Base-by-base conservation (phyloP, 2,329 filamentous ascomycete species). In the Apiospora marii region DNA sequence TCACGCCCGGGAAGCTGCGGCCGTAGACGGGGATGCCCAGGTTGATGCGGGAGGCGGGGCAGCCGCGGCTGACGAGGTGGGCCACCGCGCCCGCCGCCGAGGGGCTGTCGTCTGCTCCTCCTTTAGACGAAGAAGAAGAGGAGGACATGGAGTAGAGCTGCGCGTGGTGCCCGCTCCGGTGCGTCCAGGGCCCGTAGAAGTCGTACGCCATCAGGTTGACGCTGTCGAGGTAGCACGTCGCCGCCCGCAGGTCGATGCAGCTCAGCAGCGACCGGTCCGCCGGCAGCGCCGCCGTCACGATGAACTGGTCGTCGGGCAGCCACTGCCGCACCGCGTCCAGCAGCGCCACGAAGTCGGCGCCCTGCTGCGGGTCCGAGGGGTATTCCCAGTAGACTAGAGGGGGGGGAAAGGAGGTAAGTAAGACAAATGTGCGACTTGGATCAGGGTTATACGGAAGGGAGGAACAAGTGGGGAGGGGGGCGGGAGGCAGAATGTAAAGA, bases 151-250 rank as follows among this genome's bases (percentile, higher is more conserved):
- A 85, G 78, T 91, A 93, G 1, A 96, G 88, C 79, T 95, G 93
- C 5, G 93, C 90, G 71, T 96, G 94, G 80, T 96, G 92, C 8
- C 93, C 93, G 67, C 89, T 90, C 72, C 87, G 88, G 43, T 85
- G 80, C 1, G 88, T 89, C 93, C 93, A 95, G 4, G 89, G 85
- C 1, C 93, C 93, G 37, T 89, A 91, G 78, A 95, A 93, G 81
- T 96, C 93, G 81, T 95, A 96, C 1, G 93, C 89, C 89, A 93
- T 94, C 48, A 96, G 84, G 80, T 96, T 96, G 80, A 96, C 84
- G 74, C 92, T 87, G 81, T 96, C 93, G 48, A 96, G 85, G 76
- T 93, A 91, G 67, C 88, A 83, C 69, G 91, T 87, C 14, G 91
- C 89, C 72, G 86, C 84, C 30, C 82, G 83, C 14, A 96, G 84